phyloP scores from a whole-genome alignment of 148 eudicot species.

The Diospyros lotus region DNA sequence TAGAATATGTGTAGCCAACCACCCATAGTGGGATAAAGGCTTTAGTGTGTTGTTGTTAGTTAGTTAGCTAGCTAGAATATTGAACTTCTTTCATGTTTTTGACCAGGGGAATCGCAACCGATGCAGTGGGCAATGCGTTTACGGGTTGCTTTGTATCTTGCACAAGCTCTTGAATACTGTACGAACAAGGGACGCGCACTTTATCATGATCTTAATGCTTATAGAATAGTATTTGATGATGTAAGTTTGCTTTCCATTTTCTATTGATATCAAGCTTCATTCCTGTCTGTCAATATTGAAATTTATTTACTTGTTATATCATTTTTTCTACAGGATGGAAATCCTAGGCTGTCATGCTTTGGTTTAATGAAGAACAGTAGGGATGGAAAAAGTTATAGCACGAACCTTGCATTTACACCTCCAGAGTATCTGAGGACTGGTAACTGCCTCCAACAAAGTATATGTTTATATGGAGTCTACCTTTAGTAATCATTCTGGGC shows the following conservation, averaged over 20 bases:
- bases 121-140: constrained; percentile 98
- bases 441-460: constrained; percentile 11
- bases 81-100: constrained; percentile 19
- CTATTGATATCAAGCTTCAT: background rate
- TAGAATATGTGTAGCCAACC: no score
- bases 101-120: constrained; percentile 84
- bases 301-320: constrained; percentile 7
- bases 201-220: constrained; percentile 96
- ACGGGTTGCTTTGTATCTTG: constrained; percentile 87
- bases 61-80: background rate
- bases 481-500: background rate
- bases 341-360: constrained; percentile 91
- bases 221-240: constrained; percentile 88
- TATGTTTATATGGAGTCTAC: background rate
- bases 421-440: constrained; percentile 97
- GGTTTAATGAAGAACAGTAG: constrained; percentile 99
- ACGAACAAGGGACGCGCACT: constrained; percentile 84
- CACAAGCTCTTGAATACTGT: constrained; percentile 91
- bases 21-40: no score
- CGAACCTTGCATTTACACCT: constrained; percentile 95
- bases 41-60: no score
- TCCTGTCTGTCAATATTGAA: background rate
- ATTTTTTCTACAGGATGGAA: constrained; percentile 48
- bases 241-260: constrained; percentile 33
- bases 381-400: constrained; percentile 97